A percentile compares a stretch with the other conserved stretches of the same genome.
Conservation (phyloP, 2,329 filamentous ascomycete species). For the Paramyrothecium sp. region DNA sequence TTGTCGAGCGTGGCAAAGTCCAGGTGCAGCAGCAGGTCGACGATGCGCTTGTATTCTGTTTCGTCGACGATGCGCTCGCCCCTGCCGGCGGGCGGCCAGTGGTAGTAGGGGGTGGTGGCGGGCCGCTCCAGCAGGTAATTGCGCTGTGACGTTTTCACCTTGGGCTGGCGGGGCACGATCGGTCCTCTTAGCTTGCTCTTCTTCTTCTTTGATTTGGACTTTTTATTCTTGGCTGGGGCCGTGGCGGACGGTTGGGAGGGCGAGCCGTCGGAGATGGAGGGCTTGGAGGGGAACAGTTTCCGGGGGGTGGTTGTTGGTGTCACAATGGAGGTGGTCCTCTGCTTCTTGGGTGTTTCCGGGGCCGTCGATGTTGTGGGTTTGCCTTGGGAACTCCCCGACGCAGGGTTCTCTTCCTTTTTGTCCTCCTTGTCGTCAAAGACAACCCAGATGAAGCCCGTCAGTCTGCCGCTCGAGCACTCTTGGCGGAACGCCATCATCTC, state of each 20-base stretch:
- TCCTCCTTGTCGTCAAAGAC: constrained; percentile 64
- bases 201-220: constrained; percentile 33
- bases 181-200: constrained; percentile 53
- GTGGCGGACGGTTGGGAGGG: not conserved
- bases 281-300: constrained; percentile 27
- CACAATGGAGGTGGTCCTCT: constrained; percentile 14
- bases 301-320: constrained; percentile 31
- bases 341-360: constrained; percentile 31
- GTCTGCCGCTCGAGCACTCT: constrained; percentile 87
- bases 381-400: constrained; percentile 20
- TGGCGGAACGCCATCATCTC: constrained; percentile 97
- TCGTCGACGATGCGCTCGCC: constrained; percentile 64
- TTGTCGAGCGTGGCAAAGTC: constrained; percentile 69
- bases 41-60: constrained; percentile 63
- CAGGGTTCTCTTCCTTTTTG: constrained; percentile 4
- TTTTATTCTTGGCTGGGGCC: constrained; percentile 15
- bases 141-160: constrained; percentile 58
- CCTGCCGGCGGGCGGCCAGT: constrained; percentile 61
- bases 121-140: constrained; percentile 49
- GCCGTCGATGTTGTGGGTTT: not conserved
- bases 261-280: constrained; percentile 6
- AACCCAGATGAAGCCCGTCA: constrained; percentile 95
- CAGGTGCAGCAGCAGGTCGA: constrained; percentile 69
- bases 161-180: constrained; percentile 63
- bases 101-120: constrained; percentile 59